Conservation (phyloP, 371 early-diverging fungal species). For the Sporodiniella umbellata region DNA sequence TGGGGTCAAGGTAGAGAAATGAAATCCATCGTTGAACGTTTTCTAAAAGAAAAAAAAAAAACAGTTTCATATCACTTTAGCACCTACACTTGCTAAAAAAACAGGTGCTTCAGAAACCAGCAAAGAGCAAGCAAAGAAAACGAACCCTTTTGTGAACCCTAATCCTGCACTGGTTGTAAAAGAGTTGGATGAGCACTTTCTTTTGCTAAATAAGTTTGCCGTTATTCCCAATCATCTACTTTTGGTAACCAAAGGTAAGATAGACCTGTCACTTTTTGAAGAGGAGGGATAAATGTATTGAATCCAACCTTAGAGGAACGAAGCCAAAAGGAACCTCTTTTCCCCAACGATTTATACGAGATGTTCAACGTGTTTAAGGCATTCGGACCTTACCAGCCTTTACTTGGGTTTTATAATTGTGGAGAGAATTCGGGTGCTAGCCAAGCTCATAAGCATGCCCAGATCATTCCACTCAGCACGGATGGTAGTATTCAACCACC, state of each 20-base stretch:
- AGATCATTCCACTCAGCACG: slow-evolving; percentile 55
- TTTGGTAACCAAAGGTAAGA: slow-evolving; percentile 71
- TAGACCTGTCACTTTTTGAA: background rate
- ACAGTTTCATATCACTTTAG: slow-evolving; percentile 18
- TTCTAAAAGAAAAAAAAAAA: no score
- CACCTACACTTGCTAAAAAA: slow-evolving; percentile 20
- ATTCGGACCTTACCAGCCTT: slow-evolving; percentile 28
- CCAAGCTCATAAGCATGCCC: slow-evolving; percentile 74
- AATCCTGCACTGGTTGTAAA: slow-evolving; percentile 56
- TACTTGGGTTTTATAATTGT: slow-evolving; percentile 73
- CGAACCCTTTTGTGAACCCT: slow-evolving; percentile 71
- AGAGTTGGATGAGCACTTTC: slow-evolving; percentile 51
- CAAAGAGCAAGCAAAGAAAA: slow-evolving; percentile 25
- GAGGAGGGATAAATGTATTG: background rate
- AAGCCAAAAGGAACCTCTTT: slow-evolving; percentile 59
- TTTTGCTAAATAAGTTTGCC: slow-evolving; percentile 77
- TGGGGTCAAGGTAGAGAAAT: slow-evolving; percentile 26
- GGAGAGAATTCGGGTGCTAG: slow-evolving; percentile 70
- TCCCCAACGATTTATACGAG: slow-evolving; percentile 55
- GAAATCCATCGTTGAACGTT: background rate
- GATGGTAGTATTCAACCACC: slow-evolving; percentile 44
- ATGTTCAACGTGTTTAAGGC: slow-evolving; percentile 50
- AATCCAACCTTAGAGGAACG: slow-evolving; percentile 6
- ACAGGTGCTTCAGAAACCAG: background rate
- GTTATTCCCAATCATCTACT: slow-evolving; percentile 66